Percentiles rank a stretch among this genome's conserved stretches.
These are phyloP conservation scores for Cercospora sp. DNA, from an alignment of 2,329 filamentous ascomycete genomes.

Conservation along the genomic window DNA sequence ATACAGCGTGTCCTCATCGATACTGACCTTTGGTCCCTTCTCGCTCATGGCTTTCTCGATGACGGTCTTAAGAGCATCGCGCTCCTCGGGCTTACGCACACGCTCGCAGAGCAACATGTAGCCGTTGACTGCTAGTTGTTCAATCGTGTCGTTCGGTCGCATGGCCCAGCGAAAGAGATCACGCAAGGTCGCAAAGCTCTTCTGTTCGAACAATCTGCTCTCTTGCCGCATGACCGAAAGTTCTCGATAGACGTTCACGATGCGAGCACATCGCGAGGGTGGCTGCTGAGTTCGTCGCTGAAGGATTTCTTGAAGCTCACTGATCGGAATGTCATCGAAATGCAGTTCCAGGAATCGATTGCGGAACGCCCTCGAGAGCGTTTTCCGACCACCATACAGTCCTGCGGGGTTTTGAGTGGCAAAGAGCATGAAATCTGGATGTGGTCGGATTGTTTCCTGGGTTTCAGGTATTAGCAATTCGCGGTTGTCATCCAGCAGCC, in stretches of 20 bases:
- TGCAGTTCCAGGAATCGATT: conserved; percentile 97
- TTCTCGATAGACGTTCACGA: conserved; percentile 91
- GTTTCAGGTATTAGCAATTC: conserved; percentile 96
- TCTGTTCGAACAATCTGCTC: conserved; percentile 89
- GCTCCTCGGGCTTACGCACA: conserved; percentile 87
- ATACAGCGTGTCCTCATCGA: conserved; percentile 75
- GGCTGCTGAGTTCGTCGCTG: conserved; percentile 86
- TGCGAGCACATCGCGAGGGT: conserved; percentile 84
- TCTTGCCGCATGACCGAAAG: conserved; percentile 87
- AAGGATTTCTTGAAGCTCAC: conserved; percentile 87
- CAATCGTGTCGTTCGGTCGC: conserved; percentile 76
- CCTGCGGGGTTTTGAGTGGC: conserved; percentile 97
- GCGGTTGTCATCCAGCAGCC: conserved; percentile 91
- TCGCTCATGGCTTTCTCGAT: conserved; percentile 84
- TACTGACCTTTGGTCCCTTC: conserved; percentile 60
- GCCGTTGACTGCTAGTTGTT: conserved; percentile 86
- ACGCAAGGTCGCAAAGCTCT: conserved; percentile 93
- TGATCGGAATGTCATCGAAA: conserved; percentile 96
- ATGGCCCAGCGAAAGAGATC: conserved; percentile 96
- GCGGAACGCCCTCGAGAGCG: conserved; percentile 88
- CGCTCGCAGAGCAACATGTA: conserved; percentile 96
- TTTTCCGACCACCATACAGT: conserved; percentile 90
- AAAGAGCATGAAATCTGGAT: conserved; percentile 96
- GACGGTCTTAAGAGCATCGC: conserved; percentile 76
- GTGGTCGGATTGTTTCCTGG: conserved; percentile 86